Evolutionary conservation across 2,329 filamentous ascomycete species (phyloP).

Genomic region (Plectosphaerella cucumerina): DNA sequence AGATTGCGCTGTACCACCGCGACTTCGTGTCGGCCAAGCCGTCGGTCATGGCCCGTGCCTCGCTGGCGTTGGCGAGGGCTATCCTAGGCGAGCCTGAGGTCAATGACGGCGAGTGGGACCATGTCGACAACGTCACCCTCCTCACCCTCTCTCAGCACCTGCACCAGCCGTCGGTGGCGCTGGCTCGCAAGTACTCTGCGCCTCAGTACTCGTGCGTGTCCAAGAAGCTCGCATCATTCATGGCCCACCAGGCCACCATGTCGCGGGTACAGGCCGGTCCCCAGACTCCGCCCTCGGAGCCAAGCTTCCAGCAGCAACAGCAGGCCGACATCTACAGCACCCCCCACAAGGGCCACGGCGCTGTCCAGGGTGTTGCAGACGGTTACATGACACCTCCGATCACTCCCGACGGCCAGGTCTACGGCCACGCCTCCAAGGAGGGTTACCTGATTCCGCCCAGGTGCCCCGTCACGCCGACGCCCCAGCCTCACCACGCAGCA

Average conservation of each 20-base stretch:
- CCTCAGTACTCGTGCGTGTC: constrained; percentile 49
- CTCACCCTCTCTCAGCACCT: constrained; percentile 56
- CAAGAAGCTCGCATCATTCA: constrained; percentile 52
- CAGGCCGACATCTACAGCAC: constrained; percentile 66
- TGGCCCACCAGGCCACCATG: constrained; percentile 55
- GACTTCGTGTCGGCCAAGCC: constrained; percentile 93
- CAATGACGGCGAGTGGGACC: constrained; percentile 72
- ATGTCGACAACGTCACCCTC: constrained; percentile 64
- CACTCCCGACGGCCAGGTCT: constrained; percentile 67
- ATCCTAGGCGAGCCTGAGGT: constrained; percentile 78
- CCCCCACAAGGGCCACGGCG: constrained; percentile 70
- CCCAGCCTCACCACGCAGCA: constrained; percentile 36
- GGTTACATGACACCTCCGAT: constrained; percentile 84
- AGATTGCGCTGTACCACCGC: constrained; percentile 93
- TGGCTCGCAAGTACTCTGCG: constrained; percentile 57
- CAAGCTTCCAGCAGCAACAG: constrained; percentile 48
- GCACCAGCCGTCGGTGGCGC: constrained; percentile 52
- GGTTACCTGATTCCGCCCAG: constrained; percentile 44
- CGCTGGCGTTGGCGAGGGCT: constrained; percentile 79
- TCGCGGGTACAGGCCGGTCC: constrained; percentile 36
- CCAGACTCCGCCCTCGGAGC: constrained; percentile 54
- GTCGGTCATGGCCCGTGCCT: constrained; percentile 84
- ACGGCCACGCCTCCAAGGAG: constrained; percentile 44
- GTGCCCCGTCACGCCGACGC: constrained; percentile 61
- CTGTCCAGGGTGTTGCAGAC: constrained; percentile 57